Evolutionary conservation across 768 basidiomycete genomes (phyloP), one percentile per base, ranked within the genome.

Genomic region (Paxillus ammoniavirescens): DNA sequence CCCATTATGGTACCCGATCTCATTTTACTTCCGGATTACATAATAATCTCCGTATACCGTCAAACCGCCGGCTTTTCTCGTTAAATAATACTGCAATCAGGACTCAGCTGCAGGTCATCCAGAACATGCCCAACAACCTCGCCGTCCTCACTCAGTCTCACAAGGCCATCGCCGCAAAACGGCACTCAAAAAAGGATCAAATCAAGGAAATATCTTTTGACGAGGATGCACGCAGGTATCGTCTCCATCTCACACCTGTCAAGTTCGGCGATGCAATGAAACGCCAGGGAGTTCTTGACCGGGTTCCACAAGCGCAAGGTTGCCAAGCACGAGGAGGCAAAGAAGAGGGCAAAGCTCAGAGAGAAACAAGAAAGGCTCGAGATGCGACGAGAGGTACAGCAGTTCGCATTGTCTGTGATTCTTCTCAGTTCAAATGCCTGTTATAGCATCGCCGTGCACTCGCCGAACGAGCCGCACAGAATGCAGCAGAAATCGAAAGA

Each of bases 231-330:
- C 78, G 93, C 61, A 82, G 82, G 93, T 90, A 48, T 37, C 74
- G 23, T 70, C 43, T 57, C 23, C 52, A 44, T 55, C 26, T 57
- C 49, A 55, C 61, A 58, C 49, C 63, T 53, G 55, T 51, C 45
- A 43, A 38, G 57, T 47, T 42, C 38, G 9, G 23, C 33, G 33
- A 52, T 43, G n/a, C 33, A 42, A 35, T n/a, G 26, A 36, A 23
- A 33, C 17, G 21, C 33, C 62, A 95, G 93, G 65, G 88, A 95
- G 54, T 97, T 89, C 72, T 74, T 97, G 66, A 95, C 93, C 15
- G 94, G 94, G 26, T 97, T 97, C 68, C 88, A 89, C 69, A 95
- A 95, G 72, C 84, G 94, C 61, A 97, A 96, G 72, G 72, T 93
- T 47, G 87, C 84, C 55, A 91, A 89, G 68, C 80, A 84, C 58